These are phyloP conservation scores for Agrocybe chaxingu DNA, from an alignment of 768 basidiomycete species.

Conservation along the genomic window DNA sequence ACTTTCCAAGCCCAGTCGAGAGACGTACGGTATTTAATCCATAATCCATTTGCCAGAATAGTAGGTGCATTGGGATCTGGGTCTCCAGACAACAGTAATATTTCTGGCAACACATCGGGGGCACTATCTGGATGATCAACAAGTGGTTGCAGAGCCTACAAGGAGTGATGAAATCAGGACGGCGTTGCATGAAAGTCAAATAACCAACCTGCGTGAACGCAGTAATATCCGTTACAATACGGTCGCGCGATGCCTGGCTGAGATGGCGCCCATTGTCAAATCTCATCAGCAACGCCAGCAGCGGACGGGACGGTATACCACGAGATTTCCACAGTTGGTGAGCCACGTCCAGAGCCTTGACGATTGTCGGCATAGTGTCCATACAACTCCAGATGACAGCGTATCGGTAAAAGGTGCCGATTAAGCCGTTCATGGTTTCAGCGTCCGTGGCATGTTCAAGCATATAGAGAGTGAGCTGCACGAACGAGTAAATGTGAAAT, in stretches of 20 bases:
- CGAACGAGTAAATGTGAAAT: neutral
- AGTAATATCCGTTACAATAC: conserved; percentile 56
- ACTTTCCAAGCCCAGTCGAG: conserved; percentile 77
- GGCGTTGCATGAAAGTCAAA: neutral
- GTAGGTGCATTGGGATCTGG: conserved; percentile 59
- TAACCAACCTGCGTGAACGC: conserved; percentile 57
- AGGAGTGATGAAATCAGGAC: neutral
- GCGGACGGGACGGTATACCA: conserved; percentile 61
- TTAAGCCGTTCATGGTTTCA: conserved; percentile 55
- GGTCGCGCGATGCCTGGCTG: conserved; percentile 50
- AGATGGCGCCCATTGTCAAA: conserved; percentile 63
- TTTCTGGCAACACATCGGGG: conserved; percentile 57
- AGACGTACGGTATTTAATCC: conserved; percentile 79
- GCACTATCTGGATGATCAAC: conserved; percentile 36
- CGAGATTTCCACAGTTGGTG: conserved; percentile 62
- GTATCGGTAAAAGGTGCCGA: conserved; percentile 73
- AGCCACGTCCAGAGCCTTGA: conserved; percentile 55
- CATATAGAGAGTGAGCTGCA: conserved; percentile 49
- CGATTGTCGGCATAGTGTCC: conserved; percentile 54
- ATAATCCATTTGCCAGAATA: conserved; percentile 69
- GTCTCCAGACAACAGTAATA: conserved; percentile 62
- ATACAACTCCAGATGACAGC: conserved; percentile 77
- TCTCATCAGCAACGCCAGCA: conserved; percentile 62
- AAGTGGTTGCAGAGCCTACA: conserved; percentile 46
- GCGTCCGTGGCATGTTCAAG: conserved; percentile 50